Conservation (phyloP, 768 basidiomycete genomes). For the Russula sp. region DNA sequence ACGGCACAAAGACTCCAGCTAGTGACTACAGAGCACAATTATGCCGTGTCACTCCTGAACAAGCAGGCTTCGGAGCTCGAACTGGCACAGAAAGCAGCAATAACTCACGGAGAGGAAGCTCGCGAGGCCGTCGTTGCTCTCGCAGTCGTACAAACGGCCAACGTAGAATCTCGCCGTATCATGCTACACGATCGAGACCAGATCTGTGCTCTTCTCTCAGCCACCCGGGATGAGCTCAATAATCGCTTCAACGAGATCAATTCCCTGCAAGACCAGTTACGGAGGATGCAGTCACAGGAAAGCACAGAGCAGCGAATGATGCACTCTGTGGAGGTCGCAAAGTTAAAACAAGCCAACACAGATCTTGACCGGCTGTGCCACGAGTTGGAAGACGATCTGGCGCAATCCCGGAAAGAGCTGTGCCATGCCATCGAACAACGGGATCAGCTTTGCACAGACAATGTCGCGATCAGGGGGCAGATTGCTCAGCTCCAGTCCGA, state of each 20-base stretch:
- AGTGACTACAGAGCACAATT: background rate
- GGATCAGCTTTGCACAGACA: slow-evolving; percentile 7
- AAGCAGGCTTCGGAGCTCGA: slow-evolving; percentile 3
- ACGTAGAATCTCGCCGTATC: background rate
- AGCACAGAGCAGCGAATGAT: background rate
- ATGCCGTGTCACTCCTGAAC: background rate
- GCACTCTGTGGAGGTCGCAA: slow-evolving; percentile 10
- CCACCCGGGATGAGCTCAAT: slow-evolving; percentile 11
- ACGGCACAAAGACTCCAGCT: background rate
- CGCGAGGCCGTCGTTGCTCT: slow-evolving; percentile 8
- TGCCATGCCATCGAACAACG: slow-evolving; percentile 14
- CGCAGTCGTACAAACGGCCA: slow-evolving; percentile 6
- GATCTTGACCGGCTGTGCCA: slow-evolving; percentile 12
- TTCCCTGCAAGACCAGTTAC: slow-evolving; percentile 13
- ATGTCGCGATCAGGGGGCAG: slow-evolving; percentile 3
- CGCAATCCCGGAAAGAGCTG: slow-evolving; percentile 20
- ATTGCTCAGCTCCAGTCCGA: slow-evolving; percentile 10
- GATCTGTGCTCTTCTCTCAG: slow-evolving; percentile 14
- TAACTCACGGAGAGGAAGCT: slow-evolving; percentile 1
- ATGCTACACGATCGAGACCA: slow-evolving; percentile 5
- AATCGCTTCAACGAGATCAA: slow-evolving; percentile 9
- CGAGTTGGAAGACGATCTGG: slow-evolving; percentile 22
- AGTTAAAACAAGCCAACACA: slow-evolving; percentile 14
- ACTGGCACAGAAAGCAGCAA: background rate
- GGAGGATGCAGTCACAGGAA: slow-evolving; percentile 11